Evolutionary conservation across 805 yeast species (phyloP).

Genomic region (Ogataea nakhonphanomensis): DNA sequence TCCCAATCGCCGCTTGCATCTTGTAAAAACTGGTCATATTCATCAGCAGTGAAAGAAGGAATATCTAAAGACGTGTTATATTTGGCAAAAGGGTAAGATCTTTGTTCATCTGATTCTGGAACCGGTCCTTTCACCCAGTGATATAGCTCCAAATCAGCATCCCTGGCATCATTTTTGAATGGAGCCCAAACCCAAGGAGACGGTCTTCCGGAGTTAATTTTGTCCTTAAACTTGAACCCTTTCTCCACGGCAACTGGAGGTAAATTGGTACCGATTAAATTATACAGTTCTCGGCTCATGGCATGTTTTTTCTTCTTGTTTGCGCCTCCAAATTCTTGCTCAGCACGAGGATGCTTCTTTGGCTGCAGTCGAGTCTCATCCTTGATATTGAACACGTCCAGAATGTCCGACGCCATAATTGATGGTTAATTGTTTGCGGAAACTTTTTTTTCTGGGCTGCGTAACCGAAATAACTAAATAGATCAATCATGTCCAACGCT

Average conservation of each 20-base stretch:
- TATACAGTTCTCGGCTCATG: constrained; percentile 86
- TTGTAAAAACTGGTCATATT: constrained; percentile 48
- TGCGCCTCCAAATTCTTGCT: constrained; percentile 20
- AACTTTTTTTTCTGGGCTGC: constrained; percentile 13
- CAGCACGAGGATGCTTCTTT: constrained; percentile 22
- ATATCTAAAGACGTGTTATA: constrained; percentile 66
- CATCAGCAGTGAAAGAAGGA: constrained; percentile 63
- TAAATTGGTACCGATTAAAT: constrained; percentile 84
- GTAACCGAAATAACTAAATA: constrained; percentile 6
- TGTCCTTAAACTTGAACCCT: constrained; percentile 55
- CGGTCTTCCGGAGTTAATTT: constrained; percentile 58
- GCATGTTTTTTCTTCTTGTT: constrained; percentile 47
- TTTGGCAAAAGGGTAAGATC: constrained; percentile 68
- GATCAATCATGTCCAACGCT: constrained; percentile 8
- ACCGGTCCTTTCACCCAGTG: constrained; percentile 83
- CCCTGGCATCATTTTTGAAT: constrained; percentile 55
- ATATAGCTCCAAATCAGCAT: constrained; percentile 48
- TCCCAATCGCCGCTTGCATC: constrained; percentile 48
- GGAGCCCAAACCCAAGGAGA: constrained; percentile 77
- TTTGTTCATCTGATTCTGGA: constrained; percentile 33
- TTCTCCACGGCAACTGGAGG: constrained; percentile 72
- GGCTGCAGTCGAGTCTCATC: constrained; percentile 37
- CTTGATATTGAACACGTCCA: constrained; percentile 73
- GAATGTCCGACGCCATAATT: constrained; percentile 51
- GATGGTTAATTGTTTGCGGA: constrained; percentile 5